A percentile compares a stretch with the other conserved stretches of the same genome.
phyloP scores from a whole-genome alignment of 2,329 filamentous ascomycete species.

The Pseudopyrenochaeta lycopersici region DNA sequence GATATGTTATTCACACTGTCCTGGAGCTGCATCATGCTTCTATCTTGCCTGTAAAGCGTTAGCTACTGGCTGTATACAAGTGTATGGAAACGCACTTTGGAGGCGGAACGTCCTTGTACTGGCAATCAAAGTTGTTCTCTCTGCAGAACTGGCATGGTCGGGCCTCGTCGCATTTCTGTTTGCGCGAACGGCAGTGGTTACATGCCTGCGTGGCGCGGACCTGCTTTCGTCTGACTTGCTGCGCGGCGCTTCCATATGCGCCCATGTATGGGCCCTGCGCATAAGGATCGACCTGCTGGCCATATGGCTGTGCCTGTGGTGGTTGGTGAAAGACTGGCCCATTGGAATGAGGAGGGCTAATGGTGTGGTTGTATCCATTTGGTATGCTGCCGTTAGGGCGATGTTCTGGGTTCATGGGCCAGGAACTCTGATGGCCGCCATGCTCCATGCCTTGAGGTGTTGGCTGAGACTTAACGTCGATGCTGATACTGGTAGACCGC shows the following conservation, averaged over 20 bases:
- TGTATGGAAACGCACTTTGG: constrained; percentile 73
- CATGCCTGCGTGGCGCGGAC: constrained; percentile 71
- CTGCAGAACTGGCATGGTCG: constrained; percentile 70
- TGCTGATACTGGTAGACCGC: constrained; percentile 34
- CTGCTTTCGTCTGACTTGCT: constrained; percentile 45
- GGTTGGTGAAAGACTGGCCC: constrained; percentile 45
- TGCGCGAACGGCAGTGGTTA: constrained; percentile 53
- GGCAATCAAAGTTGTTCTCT: constrained; percentile 84
- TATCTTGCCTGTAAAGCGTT: constrained; percentile 52
- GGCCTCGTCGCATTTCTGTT: constrained; percentile 54
- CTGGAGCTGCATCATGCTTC: constrained; percentile 61
- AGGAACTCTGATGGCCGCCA: constrained; percentile 42
- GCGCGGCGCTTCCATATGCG: constrained; percentile 33
- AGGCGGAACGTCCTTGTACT: constrained; percentile 89
- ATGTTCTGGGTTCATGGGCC: constrained; percentile 44
- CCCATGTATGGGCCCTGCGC: constrained; percentile 39
- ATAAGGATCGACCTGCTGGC: constrained; percentile 35
- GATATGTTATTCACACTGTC: constrained; percentile 53
- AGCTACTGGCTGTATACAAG: constrained; percentile 12
- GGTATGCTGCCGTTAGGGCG: constrained; percentile 42
- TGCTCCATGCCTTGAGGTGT: constrained; percentile 45
- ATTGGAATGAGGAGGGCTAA: constrained; percentile 40
- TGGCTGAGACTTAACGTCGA: constrained; percentile 39
- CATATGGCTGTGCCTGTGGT: constrained; percentile 40
- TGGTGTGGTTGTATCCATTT: constrained; percentile 43